Evolutionary conservation across 2,329 filamentous ascomycete genomes (phyloP).

Genomic region (Arthrinium puccinioides): DNA sequence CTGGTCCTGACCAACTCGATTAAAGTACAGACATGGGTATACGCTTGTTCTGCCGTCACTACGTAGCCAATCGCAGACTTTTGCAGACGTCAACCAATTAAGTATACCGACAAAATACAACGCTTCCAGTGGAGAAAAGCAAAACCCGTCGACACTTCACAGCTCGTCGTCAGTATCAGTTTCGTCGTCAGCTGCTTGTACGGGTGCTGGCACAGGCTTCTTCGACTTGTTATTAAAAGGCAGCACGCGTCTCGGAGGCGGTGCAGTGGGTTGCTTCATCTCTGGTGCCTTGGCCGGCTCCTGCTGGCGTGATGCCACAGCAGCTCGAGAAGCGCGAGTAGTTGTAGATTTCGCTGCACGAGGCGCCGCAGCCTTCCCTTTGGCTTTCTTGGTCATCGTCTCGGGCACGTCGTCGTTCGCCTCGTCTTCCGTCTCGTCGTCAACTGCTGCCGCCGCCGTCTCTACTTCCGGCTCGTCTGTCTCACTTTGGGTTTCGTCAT

Average conservation of each 20-base stretch:
- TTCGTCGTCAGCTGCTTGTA: conserved; percentile 31
- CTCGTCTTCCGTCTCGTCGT: conserved; percentile 5
- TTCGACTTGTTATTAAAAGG: conserved; percentile 35
- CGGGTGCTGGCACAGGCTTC: conserved; percentile 16
- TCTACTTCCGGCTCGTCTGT: background rate
- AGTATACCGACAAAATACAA: background rate
- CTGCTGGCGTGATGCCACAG: too few relatives aligned
- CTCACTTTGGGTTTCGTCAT: conserved; percentile 31
- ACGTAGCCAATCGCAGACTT: background rate
- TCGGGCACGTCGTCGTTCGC: too few relatives aligned
- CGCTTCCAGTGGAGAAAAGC: background rate
- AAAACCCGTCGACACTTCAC: conserved; percentile 19
- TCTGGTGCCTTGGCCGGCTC: conserved; percentile 16
- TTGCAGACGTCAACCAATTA: too few relatives aligned
- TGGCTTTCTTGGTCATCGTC: too few relatives aligned
- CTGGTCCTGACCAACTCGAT: background rate
- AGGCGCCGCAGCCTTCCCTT: too few relatives aligned
- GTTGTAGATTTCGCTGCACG: too few relatives aligned
- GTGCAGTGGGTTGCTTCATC: conserved; percentile 13
- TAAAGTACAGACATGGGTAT: background rate
- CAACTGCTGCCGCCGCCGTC: background rate
- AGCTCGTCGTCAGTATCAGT: conserved; percentile 52
- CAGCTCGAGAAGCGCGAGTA: too few relatives aligned
- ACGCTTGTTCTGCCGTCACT: background rate
- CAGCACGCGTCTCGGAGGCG: conserved; percentile 24